A percentile compares a stretch with the other conserved stretches of the same genome.
Conservation (phyloP, 345 rosid species). For the Citrus trifoliata region DNA sequence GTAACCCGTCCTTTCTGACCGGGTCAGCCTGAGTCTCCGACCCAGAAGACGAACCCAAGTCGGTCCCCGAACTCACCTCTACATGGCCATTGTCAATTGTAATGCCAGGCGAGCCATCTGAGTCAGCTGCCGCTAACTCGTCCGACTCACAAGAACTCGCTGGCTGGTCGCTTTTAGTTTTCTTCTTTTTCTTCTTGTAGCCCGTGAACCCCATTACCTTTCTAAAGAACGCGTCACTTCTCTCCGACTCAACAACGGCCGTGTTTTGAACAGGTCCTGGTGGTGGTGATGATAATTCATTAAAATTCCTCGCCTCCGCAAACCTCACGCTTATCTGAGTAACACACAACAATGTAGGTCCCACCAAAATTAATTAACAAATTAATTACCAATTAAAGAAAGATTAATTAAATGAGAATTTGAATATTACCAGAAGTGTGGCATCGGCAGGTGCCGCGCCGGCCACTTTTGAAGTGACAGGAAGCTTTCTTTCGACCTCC, state of each 20-base stretch:
- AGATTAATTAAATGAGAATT: not conserved
- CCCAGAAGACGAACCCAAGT: conserved; percentile 6
- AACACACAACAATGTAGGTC: not conserved
- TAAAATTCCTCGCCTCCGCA: conserved; percentile 24
- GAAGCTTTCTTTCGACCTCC: conserved; percentile 17
- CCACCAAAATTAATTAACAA: not conserved
- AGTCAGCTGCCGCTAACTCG: not conserved
- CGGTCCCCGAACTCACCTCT: conserved; percentile 3
- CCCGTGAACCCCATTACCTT: conserved; percentile 2
- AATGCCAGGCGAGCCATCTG: not conserved
- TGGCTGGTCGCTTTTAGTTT: not conserved
- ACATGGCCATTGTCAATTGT: not conserved
- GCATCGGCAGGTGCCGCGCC: conserved; percentile 14
- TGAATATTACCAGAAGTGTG: conserved; percentile 26
- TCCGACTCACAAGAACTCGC: not conserved
- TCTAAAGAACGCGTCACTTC: conserved; percentile 18
- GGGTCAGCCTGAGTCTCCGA: conserved; percentile 4
- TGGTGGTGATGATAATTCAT: not conserved
- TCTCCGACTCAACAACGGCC: not conserved
- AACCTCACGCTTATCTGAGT: conserved; percentile 33
- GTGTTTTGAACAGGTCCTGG: conserved; percentile 12
- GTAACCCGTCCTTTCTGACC: not conserved
- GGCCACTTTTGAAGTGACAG: conserved; percentile 18
- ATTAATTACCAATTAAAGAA: not conserved
- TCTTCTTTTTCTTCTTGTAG: conserved; percentile 11